Percentiles rank a stretch among this genome's conserved stretches.
Evolutionary conservation across 2,329 filamentous ascomycete species (phyloP).

Genomic region (Fusarium metavorans): DNA sequence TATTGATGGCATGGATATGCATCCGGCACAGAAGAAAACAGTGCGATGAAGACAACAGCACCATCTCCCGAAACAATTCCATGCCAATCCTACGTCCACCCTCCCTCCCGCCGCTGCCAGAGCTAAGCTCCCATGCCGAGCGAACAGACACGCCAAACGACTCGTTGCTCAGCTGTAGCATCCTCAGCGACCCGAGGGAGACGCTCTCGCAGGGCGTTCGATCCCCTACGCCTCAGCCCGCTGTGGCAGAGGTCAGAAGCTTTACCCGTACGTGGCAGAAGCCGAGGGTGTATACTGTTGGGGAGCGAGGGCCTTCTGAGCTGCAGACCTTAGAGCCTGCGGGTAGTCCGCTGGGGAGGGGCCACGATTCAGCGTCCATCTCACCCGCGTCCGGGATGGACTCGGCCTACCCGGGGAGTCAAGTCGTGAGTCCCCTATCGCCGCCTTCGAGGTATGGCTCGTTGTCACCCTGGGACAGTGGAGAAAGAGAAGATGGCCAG

Average conservation of each 20-base stretch:
- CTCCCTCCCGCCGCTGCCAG: conserved; percentile 1
- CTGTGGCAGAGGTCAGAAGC: conserved; percentile 40
- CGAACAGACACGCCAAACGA: conserved; percentile 10
- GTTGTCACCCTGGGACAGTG: conserved; percentile 5
- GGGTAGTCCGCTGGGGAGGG: neutral
- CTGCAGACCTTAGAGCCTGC: conserved; percentile 4
- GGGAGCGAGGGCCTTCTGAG: conserved; percentile 17
- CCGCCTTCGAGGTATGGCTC: conserved; percentile 20
- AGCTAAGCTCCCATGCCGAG: conserved; percentile 14
- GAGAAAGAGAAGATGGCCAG: neutral
- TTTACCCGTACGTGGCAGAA: conserved; percentile 39
- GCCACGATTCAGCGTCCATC: conserved; percentile 3
- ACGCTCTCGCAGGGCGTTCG: conserved; percentile 30
- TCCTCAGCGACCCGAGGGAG: conserved; percentile 33
- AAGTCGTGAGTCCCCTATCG: conserved; percentile 18
- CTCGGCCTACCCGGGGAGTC: neutral
- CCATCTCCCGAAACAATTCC: neutral
- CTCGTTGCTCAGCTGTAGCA: conserved; percentile 28
- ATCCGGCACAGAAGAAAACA: conserved; percentile 11
- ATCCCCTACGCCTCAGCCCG: conserved; percentile 41
- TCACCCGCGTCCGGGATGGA: conserved; percentile 13
- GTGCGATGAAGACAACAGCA: neutral
- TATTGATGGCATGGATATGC: conserved; percentile 24
- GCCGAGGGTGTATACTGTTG: conserved; percentile 39
- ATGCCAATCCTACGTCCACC: neutral